Conservation (phyloP, 345 rosid species). For the Tarenaya hassleriana region DNA sequence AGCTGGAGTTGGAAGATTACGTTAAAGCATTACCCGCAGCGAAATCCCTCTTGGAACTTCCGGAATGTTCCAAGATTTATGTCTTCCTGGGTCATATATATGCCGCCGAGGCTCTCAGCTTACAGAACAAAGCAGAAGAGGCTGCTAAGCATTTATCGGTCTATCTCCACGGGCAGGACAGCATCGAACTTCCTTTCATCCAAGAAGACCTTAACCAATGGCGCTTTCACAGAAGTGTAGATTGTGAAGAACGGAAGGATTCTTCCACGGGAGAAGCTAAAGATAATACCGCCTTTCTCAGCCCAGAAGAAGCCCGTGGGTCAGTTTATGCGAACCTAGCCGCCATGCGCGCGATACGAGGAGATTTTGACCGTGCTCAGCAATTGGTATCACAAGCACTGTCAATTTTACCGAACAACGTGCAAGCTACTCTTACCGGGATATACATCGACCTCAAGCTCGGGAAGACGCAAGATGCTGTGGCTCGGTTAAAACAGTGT, state of each 20-base stretch:
- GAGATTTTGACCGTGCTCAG: conserved; percentile 61
- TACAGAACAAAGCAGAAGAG: conserved; percentile 65
- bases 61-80: conserved; percentile 65
- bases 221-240: conserved; percentile 42
- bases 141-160: conserved; percentile 68
- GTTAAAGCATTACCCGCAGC: conserved; percentile 60
- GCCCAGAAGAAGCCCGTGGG: conserved; percentile 90
- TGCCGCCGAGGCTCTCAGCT: conserved; percentile 94
- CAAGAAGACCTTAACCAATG: conserved; percentile 66
- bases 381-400: conserved; percentile 54
- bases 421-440: conserved; percentile 76
- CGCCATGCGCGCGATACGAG: conserved; percentile 54
- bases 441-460: conserved; percentile 66
- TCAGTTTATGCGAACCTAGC: conserved; percentile 74
- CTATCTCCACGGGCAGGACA: conserved; percentile 54
- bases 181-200: conserved; percentile 57
- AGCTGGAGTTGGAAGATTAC: conserved; percentile 83
- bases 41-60: conserved; percentile 58
- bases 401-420: conserved; percentile 47
- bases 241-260: conserved; percentile 59
- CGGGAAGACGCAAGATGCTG: conserved; percentile 71
- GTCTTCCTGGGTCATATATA: conserved; percentile 70
- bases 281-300: conserved; percentile 41
- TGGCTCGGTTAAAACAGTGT: conserved; percentile 71
- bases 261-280: conserved; percentile 25